phyloP scores from a whole-genome alignment of 2,329 filamentous ascomycete genomes.

The Xylaria multiplex region DNA sequence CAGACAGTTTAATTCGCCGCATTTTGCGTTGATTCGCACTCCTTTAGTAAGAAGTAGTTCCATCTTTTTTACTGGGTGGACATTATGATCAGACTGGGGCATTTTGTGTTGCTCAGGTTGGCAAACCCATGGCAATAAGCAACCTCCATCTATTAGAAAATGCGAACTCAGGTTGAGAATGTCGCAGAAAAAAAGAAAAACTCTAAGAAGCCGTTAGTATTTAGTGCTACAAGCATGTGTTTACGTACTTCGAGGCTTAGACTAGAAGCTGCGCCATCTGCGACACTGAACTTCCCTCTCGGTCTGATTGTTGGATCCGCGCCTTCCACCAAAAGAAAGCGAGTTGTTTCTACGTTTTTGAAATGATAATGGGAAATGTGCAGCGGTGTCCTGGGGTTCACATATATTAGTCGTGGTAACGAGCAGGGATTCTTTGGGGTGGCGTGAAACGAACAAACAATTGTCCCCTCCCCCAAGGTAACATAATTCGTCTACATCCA shows the following conservation, averaged over 20 bases:
- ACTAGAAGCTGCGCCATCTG: not conserved
- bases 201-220: not conserved
- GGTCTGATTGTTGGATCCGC: not conserved
- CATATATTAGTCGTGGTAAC: not conserved
- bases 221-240: not conserved
- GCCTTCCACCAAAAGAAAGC: not conserved
- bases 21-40: not conserved
- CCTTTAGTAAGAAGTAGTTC: constrained; percentile 14
- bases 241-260: not conserved
- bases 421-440: not conserved
- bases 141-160: no score
- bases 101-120: not conserved
- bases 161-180: not conserved
- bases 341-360: not conserved
- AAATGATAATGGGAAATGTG: not conserved
- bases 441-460: not conserved
- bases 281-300: not conserved
- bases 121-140: not conserved
- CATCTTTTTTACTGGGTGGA: not conserved
- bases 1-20: constrained; percentile 4
- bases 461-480: not conserved
- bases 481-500: not conserved
- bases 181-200: not conserved
- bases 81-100: not conserved
- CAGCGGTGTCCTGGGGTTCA: not conserved